These are phyloP conservation scores for apple (Malus domestica) DNA, from an alignment of 306 rosid genomes.

Conservation along the genomic window DNA sequence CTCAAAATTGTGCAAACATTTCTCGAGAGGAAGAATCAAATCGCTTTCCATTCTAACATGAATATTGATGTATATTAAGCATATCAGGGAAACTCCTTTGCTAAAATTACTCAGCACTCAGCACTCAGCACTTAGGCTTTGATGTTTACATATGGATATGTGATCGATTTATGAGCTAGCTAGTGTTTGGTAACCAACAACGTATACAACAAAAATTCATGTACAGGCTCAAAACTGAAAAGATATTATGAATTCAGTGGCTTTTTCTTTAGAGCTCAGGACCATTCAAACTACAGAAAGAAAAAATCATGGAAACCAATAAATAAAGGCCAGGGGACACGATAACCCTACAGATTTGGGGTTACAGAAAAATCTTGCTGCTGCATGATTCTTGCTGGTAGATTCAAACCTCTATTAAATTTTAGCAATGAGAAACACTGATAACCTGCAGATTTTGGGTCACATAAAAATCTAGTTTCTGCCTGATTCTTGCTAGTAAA, in stretches of 20 bases:
- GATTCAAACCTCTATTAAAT: background rate
- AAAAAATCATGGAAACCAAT: background rate
- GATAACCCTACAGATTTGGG: background rate
- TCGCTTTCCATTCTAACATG: too few species aligned
- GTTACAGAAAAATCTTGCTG: background rate
- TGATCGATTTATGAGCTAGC: background rate
- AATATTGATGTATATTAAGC: background rate
- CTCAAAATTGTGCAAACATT: background rate
- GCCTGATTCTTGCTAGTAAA: background rate
- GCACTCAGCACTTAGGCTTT: background rate
- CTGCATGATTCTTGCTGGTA: background rate
- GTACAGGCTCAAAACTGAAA: background rate
- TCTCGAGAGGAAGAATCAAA: background rate
- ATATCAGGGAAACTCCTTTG: background rate
- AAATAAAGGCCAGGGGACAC: background rate
- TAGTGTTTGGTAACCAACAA: background rate
- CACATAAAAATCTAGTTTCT: background rate
- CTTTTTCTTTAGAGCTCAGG: background rate
- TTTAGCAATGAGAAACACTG: background rate
- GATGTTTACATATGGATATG: background rate
- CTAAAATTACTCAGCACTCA: background rate
- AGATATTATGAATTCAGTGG: background rate
- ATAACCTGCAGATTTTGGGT: conserved; percentile 1
- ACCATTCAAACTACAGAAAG: background rate
- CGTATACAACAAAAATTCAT: background rate